Evolutionary conservation across 2,329 filamentous ascomycete species (phyloP).

Genomic region (Bipolaris cookei): DNA sequence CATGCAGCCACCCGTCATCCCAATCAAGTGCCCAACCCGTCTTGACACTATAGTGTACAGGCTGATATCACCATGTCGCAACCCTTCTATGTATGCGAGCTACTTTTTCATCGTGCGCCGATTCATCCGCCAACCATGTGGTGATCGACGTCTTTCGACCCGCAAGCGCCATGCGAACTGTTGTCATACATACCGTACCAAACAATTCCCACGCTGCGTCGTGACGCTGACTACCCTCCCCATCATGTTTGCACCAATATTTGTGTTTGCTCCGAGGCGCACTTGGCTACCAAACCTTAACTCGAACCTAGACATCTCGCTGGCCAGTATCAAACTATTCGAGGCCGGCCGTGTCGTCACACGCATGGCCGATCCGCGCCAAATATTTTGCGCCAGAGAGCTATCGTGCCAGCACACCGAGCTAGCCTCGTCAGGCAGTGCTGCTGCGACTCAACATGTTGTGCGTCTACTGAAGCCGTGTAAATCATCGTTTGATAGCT

Average conservation of each 20-base stretch:
- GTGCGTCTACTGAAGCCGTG: background rate
- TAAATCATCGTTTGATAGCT: background rate
- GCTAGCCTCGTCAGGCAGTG: background rate
- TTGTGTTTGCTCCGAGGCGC: background rate
- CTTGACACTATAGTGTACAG: background rate
- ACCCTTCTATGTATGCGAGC: background rate
- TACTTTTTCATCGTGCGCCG: background rate
- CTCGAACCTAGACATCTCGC: background rate
- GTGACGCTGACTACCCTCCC: slow-evolving; percentile 3
- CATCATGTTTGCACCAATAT: background rate
- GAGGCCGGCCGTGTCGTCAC: background rate
- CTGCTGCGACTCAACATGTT: background rate
- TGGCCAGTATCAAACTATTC: background rate
- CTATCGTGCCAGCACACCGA: background rate
- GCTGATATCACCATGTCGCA: background rate
- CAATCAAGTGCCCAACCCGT: background rate
- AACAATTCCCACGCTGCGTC: slow-evolving; percentile 2
- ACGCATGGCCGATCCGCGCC: background rate
- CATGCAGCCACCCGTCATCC: background rate
- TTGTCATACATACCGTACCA: slow-evolving; percentile 3
- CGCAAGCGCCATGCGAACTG: background rate
- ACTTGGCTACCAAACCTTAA: background rate
- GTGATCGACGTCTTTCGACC: background rate
- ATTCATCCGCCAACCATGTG: background rate
- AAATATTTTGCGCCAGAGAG: background rate